Base-by-base conservation (phyloP, 2,329 filamentous ascomycete species). In the Trichoderma sp. region DNA sequence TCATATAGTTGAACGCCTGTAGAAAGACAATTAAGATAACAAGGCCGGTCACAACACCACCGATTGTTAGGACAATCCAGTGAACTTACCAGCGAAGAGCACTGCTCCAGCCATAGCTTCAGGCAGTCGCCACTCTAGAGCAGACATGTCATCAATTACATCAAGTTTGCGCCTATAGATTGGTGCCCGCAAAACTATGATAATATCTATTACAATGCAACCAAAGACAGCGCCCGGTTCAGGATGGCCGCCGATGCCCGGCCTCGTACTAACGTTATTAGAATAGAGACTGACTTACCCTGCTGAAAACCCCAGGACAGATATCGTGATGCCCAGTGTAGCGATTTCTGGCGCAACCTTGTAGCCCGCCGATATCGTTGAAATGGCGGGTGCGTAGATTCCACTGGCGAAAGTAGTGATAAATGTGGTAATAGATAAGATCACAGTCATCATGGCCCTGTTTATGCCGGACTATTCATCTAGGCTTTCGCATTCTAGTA, bases 11-110 rank as follows among this genome's bases (percentile, higher is more conserved):
- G 3, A 63, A 63, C 12, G 29, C 45, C 29, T 52, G 59, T 17
- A 63, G 50, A 15, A 63, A 63, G 15, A 63, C 59, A 42, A 63
- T 27, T 50, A 42, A 63, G 19, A 63, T 63, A 5, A 42, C 42
- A 5, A 63, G 39, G 2, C 42, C 59, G 5, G 59, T 63, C 42
- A 63, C 32, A 25, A 34, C 35, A 48, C 59, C 59, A 17, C 59
- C 59, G 17, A 63, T 52, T 2, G 59, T 63, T 4, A 42, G 42
- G 15, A 63, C 42, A 17, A 63, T 63, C 59, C 59, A 63, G 39
- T 63, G 42, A 6, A 63, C 12, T 15, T 52, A n/a, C 59, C 59
- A 4, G 59, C 42, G 32, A 63, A 63, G 25, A 63, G 39, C 5
- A 63, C 29, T 17, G 59, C 59, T 32, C 59, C 59, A 50, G 37